Evolutionary conservation across 2,329 filamentous ascomycete species (phyloP), one percentile per base, ranked within the genome.

Genomic region (Cercospora zeae-maydis): DNA sequence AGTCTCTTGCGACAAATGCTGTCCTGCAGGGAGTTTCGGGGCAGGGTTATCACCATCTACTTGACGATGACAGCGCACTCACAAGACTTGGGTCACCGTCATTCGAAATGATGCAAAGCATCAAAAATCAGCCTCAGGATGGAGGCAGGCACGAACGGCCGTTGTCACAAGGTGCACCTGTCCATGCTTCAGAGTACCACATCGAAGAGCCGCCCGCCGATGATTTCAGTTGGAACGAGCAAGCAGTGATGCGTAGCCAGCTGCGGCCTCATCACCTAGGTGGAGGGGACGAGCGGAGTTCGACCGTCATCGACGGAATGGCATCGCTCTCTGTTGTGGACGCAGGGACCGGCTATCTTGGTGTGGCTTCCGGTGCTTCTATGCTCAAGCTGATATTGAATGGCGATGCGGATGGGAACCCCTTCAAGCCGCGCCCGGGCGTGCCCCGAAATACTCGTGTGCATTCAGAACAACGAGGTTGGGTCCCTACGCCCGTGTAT

Each of bases 341-440:
- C n/a, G 58, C 58, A 6, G 76, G 79, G 31, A 74, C 75, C 1
- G 80, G 80, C 4, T 82, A 82, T 67, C 75, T 81, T 8, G 80
- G 80, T 1, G 74, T 79, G 0, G 78, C 78, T 1, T 81, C 78
- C 5, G 79, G 79, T 1, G 79, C 78, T 14, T 79, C 79, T 2
- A 75, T 81, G 62, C 66, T 81, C 14, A 75, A 78, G 33, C 68
- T 74, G 30, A 56, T 73, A 16, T 64, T 73, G 10, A 67, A 69
- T 4, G 69, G 67, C 9, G 59, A 47, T 7, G 63, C 66, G 24
- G 53, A 66, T 42, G 54, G 67, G 19, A 62, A 57, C 19, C 47
- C 59, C 30, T 49, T 30, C 13, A 54, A 63, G 16, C 11, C 49
- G 2, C 63, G 47, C 14, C 11, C 21, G 39, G 58, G 31, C 30